These are phyloP conservation scores for Rhododendron mucronatum DNA, from an alignment of 148 eudicot genomes.

Conservation along the genomic window DNA sequence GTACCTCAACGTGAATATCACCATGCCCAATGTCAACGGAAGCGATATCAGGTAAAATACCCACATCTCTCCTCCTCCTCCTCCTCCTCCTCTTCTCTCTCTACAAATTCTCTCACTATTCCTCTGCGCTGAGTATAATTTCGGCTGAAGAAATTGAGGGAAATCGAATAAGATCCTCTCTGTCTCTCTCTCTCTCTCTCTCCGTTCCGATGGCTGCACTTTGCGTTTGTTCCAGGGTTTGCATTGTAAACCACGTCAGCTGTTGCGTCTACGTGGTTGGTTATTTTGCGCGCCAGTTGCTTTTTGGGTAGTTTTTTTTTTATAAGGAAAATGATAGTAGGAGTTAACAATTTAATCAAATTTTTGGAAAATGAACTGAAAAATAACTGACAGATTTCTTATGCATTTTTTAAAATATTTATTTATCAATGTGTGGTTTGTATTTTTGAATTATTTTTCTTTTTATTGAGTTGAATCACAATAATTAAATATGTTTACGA, in stretches of 20 bases:
- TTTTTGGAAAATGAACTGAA: too few relatives aligned
- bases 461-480: too few relatives aligned
- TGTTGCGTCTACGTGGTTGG: not conserved
- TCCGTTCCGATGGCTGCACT: not conserved
- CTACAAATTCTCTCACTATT: not conserved
- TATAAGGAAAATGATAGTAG: too few relatives aligned
- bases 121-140: not conserved
- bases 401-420: too few relatives aligned
- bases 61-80: constrained; percentile 47
- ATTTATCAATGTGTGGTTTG: too few relatives aligned
- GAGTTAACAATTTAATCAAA: not conserved
- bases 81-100: not conserved
- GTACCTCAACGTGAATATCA: constrained; percentile 55
- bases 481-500: too few relatives aligned
- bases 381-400: too few relatives aligned
- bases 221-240: not conserved
- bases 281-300: not conserved
- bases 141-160: not conserved
- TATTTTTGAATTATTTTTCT: too few relatives aligned
- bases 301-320: not conserved
- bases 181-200: not conserved
- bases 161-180: not conserved
- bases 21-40: constrained; percentile 79
- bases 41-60: constrained; percentile 76
- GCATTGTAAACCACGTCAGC: not conserved